phyloP scores from a whole-genome alignment of 106 monocot genomes.

The Chionographis japonica region DNA sequence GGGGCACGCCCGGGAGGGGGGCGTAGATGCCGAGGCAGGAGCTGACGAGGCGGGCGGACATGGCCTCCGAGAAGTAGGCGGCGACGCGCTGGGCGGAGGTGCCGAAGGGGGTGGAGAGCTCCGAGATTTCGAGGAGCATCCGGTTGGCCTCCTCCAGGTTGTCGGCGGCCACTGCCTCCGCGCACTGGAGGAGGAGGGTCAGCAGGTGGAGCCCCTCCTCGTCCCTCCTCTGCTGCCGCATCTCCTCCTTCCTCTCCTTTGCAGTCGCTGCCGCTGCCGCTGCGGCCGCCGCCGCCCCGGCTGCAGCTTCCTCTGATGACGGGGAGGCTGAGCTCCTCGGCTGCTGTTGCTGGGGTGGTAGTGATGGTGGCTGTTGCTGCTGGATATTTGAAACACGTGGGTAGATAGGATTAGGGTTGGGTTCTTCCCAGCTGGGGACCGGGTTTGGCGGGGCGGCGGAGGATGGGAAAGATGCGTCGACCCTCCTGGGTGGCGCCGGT shows the following conservation, averaged over 20 bases:
- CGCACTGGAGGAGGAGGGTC: constrained; percentile 92
- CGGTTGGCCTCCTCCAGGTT: constrained; percentile 84
- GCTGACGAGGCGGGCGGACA: constrained; percentile 84
- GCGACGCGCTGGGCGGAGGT: constrained; percentile 96
- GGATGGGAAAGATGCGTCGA: background rate
- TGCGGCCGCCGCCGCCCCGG: constrained; percentile 5
- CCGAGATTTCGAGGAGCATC: constrained; percentile 80
- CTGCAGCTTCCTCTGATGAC: constrained; percentile 33
- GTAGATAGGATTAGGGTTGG: no score
- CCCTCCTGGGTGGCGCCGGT: background rate
- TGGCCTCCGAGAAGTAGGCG: constrained; percentile 97
- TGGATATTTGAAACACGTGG: no score
- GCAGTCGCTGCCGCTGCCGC: constrained; percentile 14
- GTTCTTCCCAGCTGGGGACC: constrained; percentile 15
- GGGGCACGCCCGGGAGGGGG: constrained; percentile 40
- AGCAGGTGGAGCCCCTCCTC: constrained; percentile 88
- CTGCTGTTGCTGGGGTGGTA: constrained; percentile 6
- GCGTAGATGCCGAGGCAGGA: constrained; percentile 87
- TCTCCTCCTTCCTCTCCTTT: constrained; percentile 43
- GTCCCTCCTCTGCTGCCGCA: constrained; percentile 65
- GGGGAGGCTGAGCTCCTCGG: constrained; percentile 14
- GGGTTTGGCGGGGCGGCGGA: constrained; percentile 11
- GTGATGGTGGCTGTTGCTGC: background rate
- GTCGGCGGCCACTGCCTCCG: constrained; percentile 83
- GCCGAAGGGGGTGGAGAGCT: constrained; percentile 89